A percentile compares a stretch with the other conserved stretches of the same genome.
phyloP scores from a whole-genome alignment of 2,329 filamentous ascomycete species.

The Curvularia hawaiiensis region DNA sequence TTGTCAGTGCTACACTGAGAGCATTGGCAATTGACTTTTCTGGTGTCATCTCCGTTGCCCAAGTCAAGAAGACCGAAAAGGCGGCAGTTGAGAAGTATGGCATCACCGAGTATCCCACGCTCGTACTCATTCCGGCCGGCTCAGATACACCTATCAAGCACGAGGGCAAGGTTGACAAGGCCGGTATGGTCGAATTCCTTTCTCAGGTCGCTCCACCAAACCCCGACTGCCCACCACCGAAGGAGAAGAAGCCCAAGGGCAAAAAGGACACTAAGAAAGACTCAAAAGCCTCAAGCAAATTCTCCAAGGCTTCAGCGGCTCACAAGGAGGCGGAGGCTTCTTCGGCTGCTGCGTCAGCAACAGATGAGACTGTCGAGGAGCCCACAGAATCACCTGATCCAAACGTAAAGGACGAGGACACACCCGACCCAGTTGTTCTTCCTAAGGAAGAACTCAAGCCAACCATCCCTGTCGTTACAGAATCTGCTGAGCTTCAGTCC shows the following conservation, averaged over 20 bases:
- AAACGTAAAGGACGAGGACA: slow-evolving; percentile 51
- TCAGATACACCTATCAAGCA: slow-evolving; percentile 73
- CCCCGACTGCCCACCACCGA: slow-evolving; percentile 68
- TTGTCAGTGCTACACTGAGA: slow-evolving; percentile 80
- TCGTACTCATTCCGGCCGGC: slow-evolving; percentile 78
- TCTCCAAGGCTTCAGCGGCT: slow-evolving; percentile 57
- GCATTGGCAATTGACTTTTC: slow-evolving; percentile 91
- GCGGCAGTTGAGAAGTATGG: slow-evolving; percentile 74
- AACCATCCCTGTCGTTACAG: slow-evolving; percentile 69
- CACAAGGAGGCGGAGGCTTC: slow-evolving; percentile 57
- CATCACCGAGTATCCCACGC: slow-evolving; percentile 76
- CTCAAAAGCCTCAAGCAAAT: slow-evolving; percentile 54
- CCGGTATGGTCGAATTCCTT: slow-evolving; percentile 79
- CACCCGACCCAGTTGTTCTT: slow-evolving; percentile 56
- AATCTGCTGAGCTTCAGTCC: slow-evolving; percentile 66
- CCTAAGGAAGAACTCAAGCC: slow-evolving; percentile 60
- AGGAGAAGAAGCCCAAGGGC: slow-evolving; percentile 51
- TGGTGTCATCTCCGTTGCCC: slow-evolving; percentile 76
- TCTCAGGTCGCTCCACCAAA: slow-evolving; percentile 80
- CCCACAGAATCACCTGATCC: slow-evolving; percentile 62
- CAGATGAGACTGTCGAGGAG: slow-evolving; percentile 57
- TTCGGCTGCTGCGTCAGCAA: slow-evolving; percentile 54
- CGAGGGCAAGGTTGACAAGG: slow-evolving; percentile 84
- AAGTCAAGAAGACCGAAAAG: slow-evolving; percentile 82
- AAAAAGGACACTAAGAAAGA: slow-evolving; percentile 54